Base-by-base conservation (phyloP, 148 eudicot genomes). In the Hydrangea macrophylla region DNA sequence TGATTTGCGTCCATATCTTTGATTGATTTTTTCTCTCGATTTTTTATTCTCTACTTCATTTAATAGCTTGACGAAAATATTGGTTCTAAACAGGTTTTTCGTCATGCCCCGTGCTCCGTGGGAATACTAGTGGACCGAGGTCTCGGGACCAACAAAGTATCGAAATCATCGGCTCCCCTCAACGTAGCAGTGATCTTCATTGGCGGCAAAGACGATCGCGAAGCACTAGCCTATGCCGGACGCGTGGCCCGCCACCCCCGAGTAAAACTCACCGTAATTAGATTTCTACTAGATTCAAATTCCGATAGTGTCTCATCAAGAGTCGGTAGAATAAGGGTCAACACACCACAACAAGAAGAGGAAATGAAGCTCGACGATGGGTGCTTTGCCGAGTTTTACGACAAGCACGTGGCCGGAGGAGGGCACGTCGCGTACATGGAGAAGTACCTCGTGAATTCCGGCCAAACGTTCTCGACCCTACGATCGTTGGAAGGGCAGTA, bases 171-270 rank as follows among this genome's bases (percentile, higher is more conserved):
- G 1, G 76, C 55, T 24, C 48, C 83, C 18, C 71, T 93, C 27
- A 73, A 79, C 32, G 90, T 78, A 6, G 96, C 87, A 0, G 85
- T 90, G 26, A 90, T 93, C 39, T 93, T 93, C 70, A 93, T 93
- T 3, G 96, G 95, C 1, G 98, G 98, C 8, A 90, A 88, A 73
- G 98, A 93, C 62, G 98, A 93, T 44, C 85, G 98, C 1, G 98
- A 93, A 70, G 95, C 90, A 31, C 77, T 93, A 7, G 84, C 95
- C 9, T 93, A 80, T 27, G 94, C 98, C 0, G 83, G 92, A 0
- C 85, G 96, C 0, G 73, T 88, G 32, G 88, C 98, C 1, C 74
- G 83, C 66, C 96, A 90, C 59, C 85, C 86, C 0, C 88, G 90
- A 10, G 96, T 93, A 28, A 90, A 86, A 60, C 84, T 93, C 9